Evolutionary conservation across 371 early-diverging fungal species (phyloP).

Genomic region (Mucor mucedo): DNA sequence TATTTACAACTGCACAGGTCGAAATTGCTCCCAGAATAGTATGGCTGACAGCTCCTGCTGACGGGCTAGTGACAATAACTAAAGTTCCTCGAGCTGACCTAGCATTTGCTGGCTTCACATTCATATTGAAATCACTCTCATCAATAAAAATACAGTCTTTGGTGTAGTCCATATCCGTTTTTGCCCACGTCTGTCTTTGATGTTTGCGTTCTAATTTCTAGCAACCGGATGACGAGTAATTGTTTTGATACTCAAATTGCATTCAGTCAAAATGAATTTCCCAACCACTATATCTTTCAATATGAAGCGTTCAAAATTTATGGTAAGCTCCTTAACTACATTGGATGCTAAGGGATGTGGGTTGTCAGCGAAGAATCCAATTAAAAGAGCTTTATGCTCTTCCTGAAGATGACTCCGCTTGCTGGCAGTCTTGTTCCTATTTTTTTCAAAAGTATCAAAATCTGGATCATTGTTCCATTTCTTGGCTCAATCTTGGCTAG

Average conservation of each 20-base stretch:
- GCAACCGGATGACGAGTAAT: no score
- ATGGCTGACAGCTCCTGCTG: constrained; percentile 11
- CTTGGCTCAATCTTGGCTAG: constrained; percentile 20
- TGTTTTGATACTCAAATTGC: constrained; percentile 16
- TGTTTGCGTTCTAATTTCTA: no score
- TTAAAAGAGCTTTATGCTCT: no score
- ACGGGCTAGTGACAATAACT: constrained; percentile 14
- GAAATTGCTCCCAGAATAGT: constrained; percentile 26
- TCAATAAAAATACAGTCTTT: no score
- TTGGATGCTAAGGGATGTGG: constrained; percentile 9
- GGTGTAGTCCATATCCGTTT: no score
- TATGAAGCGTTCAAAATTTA: constrained; percentile 10
- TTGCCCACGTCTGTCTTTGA: no score
- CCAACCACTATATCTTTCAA: constrained; percentile 8
- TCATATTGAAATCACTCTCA: no score
- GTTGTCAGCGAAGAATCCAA: constrained; percentile 15
- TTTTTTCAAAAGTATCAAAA: constrained; percentile 22
- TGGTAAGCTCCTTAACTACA: constrained; percentile 9
- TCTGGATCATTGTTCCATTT: constrained; percentile 17
- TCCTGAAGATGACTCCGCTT: constrained; percentile 10
- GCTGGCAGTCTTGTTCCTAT: constrained; percentile 14
- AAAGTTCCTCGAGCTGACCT: constrained; percentile 18
- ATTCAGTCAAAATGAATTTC: constrained; percentile 10
- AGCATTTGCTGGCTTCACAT: constrained; percentile 12
- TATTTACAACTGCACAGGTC: no score